Conservation (phyloP, 2,329 filamentous ascomycete species). For the Fusarium nisikadoi region DNA sequence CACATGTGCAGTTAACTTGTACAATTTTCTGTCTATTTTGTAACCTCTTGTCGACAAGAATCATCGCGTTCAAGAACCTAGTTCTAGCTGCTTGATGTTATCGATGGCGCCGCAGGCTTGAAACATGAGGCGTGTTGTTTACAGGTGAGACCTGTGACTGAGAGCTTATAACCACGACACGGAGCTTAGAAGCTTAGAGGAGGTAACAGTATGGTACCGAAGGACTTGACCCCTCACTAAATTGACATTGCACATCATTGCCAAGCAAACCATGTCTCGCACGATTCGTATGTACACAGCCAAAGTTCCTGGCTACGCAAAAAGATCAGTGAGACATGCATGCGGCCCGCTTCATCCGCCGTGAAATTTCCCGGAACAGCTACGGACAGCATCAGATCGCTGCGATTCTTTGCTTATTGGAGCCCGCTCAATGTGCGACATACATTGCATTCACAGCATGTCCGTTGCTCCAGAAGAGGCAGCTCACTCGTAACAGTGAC, state of each 20-base stretch:
- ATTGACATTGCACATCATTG: fast-evolving
- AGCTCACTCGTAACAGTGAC: not conserved
- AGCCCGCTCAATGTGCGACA: not conserved
- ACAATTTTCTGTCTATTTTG: fast-evolving
- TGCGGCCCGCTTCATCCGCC: not conserved
- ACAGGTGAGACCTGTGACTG: not conserved
- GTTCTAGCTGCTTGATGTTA: fast-evolving
- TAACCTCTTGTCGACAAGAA: not conserved
- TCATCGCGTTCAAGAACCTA: fast-evolving
- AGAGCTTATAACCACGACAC: not conserved
- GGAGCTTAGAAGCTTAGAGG: fast-evolving
- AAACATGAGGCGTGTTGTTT: fast-evolving
- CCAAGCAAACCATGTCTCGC: not conserved
- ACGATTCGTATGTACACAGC: fast-evolving
- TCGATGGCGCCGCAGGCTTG: not conserved
- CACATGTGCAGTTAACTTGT: fast-evolving
- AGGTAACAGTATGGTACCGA: no score
- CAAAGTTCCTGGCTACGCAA: not conserved
- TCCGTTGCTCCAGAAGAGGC: not conserved
- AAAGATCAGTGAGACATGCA: not conserved
- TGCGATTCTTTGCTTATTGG: not conserved
- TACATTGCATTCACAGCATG: not conserved
- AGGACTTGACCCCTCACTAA: fast-evolving
- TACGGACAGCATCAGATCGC: not conserved
- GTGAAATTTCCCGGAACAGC: not conserved